These are phyloP conservation scores for Hordeum marinum DNA, from an alignment of 176 grass and related monocot genomes.

Conservation along the genomic window DNA sequence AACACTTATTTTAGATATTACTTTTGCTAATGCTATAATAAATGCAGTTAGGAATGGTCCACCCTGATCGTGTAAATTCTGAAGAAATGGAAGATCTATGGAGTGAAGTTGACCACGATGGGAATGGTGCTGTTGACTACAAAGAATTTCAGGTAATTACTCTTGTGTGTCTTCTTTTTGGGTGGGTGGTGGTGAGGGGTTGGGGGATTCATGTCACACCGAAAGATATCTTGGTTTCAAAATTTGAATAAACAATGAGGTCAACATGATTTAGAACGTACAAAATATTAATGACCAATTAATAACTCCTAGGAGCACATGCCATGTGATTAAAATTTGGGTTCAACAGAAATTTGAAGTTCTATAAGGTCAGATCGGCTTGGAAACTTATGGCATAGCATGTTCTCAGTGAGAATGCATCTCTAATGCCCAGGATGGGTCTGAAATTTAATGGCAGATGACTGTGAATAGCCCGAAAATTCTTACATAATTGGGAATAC, in stretches of 20 bases:
- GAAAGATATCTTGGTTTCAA: not conserved
- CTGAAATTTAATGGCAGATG: not conserved
- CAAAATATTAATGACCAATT: not conserved
- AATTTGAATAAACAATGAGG: constrained; percentile 13
- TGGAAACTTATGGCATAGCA: not conserved
- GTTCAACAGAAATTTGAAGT: not conserved
- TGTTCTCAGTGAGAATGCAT: not conserved
- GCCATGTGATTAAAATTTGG: not conserved
- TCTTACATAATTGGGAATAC: not conserved
- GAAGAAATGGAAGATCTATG: constrained; percentile 70
- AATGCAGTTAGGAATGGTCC: constrained; percentile 62
- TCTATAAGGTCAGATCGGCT: not conserved
- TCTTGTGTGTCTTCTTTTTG: not conserved
- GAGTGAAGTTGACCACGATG: constrained; percentile 56
- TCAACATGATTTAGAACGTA: not conserved
- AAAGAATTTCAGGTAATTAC: constrained; percentile 71
- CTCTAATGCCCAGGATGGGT: not conserved
- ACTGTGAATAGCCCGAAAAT: not conserved
- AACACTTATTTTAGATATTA: not conserved
- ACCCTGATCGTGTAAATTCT: constrained; percentile 56
- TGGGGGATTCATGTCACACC: not conserved
- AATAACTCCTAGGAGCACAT: constrained; percentile 1
- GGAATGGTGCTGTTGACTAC: constrained; percentile 61
- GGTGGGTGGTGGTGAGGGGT: too few relatives aligned
- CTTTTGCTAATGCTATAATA: not conserved